Percentiles rank a stretch among this genome's conserved stretches.
These are phyloP conservation scores for Poronia punctata DNA, from an alignment of 495 filamentous ascomycete species.

Conservation along the genomic window DNA sequence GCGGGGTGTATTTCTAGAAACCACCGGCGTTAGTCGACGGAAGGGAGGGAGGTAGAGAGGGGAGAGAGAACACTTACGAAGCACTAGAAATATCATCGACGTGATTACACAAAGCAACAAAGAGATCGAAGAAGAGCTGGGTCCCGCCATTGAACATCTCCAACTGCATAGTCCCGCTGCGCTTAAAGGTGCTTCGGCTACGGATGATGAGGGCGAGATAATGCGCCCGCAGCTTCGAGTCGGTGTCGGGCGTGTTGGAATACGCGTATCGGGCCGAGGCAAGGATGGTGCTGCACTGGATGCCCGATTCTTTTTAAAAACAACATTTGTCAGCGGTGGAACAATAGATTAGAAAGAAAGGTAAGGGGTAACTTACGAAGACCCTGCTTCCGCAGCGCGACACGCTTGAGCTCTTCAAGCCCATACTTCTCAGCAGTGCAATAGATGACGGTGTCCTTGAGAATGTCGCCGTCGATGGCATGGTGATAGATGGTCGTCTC, in stretches of 20 bases:
- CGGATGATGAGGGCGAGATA: conserved; percentile 90
- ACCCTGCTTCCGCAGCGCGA: conserved; percentile 81
- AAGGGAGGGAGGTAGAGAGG: not conserved
- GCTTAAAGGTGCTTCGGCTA: conserved; percentile 76
- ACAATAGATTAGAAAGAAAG: not conserved
- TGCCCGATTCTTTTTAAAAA: conserved; percentile 53
- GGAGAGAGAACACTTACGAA: conserved; percentile 30
- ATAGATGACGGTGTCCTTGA: conserved; percentile 88
- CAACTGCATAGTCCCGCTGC: conserved; percentile 92
- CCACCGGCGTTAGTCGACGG: not conserved
- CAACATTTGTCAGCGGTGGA: conserved; percentile 11
- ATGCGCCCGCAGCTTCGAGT: conserved; percentile 83
- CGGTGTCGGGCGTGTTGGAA: conserved; percentile 77
- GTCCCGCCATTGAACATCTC: conserved; percentile 82
- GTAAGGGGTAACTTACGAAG: conserved; percentile 39
- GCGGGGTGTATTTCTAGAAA: conserved; percentile 30
- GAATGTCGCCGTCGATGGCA: conserved; percentile 55
- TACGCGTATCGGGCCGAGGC: conserved; percentile 80
- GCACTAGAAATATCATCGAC: conserved; percentile 55
- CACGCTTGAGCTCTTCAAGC: conserved; percentile 71
- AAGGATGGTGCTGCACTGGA: conserved; percentile 78
- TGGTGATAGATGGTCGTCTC: conserved; percentile 67
- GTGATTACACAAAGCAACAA: conserved; percentile 89
- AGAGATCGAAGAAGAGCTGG: conserved; percentile 85
- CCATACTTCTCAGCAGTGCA: conserved; percentile 79